Percentiles rank a stretch among this genome's conserved stretches.
Conservation (phyloP, 2,329 filamentous ascomycete species). For the Pseudocercospora pini-densiflorae region DNA sequence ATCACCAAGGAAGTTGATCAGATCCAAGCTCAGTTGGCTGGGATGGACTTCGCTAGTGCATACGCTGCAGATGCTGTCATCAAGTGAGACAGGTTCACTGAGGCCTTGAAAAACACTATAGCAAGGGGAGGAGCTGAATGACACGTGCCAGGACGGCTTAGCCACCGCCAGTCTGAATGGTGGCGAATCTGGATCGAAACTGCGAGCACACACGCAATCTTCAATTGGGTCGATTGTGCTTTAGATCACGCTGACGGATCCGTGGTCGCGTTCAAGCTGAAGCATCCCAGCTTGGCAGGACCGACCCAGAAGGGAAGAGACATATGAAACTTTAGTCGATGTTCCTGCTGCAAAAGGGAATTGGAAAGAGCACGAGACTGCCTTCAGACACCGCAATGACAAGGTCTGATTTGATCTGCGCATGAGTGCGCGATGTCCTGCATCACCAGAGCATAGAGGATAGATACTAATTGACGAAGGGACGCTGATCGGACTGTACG, state of each 20-base stretch:
- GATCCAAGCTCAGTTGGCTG: slow-evolving; percentile 39
- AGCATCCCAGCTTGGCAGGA: neutral
- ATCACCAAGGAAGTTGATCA: slow-evolving; percentile 75
- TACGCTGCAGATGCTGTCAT: slow-evolving; percentile 37
- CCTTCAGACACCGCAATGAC: neutral
- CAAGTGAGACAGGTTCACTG: slow-evolving; percentile 30
- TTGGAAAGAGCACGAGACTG: neutral
- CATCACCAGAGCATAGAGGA: neutral
- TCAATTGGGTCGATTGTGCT: neutral
- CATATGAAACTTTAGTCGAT: neutral
- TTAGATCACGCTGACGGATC: neutral
- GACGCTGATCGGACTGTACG: neutral
- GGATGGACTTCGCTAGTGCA: slow-evolving; percentile 44
- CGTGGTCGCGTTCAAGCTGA: neutral
- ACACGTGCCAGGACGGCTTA: neutral
- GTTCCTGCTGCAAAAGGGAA: neutral
- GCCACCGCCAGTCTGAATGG: too few relatives aligned
- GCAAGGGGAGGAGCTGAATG: neutral
- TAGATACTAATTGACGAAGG: neutral
- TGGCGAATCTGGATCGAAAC: neutral
- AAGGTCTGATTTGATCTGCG: neutral
- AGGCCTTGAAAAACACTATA: neutral
- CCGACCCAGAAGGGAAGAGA: neutral
- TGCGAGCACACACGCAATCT: too few relatives aligned
- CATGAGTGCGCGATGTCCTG: neutral